A percentile compares a stretch with the other conserved stretches of the same genome.
phyloP scores from a whole-genome alignment of 495 filamentous ascomycete genomes.

The Xylaria venustula region DNA sequence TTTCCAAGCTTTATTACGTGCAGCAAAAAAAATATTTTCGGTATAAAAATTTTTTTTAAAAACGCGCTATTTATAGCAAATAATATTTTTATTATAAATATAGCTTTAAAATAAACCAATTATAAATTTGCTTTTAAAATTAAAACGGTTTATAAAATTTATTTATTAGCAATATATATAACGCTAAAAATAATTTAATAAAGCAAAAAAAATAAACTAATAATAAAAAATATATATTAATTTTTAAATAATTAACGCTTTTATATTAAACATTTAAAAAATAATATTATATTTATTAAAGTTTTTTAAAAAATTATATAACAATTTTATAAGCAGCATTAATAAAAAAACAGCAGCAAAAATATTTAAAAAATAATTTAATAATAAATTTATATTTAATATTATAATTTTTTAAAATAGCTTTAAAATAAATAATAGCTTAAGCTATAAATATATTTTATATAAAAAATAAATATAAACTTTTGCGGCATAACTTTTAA shows the following conservation, averaged over 20 bases:
- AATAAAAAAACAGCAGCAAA: conserved; percentile 11
- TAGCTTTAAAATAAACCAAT: too few species aligned
- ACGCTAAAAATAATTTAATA: too few species aligned
- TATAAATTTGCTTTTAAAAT: too few species aligned
- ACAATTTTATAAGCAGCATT: conserved; percentile 17
- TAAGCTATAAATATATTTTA: neutral
- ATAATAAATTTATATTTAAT: conserved; percentile 17
- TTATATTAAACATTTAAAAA: conserved; percentile 10
- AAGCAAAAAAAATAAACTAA: too few species aligned
- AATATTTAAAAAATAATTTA: conserved; percentile 14
- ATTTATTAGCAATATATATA: neutral
- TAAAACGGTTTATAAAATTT: too few species aligned
- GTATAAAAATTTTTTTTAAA: too few species aligned
- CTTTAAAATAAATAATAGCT: neutral
- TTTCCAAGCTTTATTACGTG: too few species aligned
- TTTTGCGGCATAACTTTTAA: neutral
- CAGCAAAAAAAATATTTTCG: too few species aligned
- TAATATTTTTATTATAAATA: too few species aligned
- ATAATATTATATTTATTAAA: conserved; percentile 15
- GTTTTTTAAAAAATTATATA: conserved; percentile 13
- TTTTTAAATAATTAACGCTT: conserved; percentile 9
- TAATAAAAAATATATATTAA: neutral
- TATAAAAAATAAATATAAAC: conserved; percentile 8
- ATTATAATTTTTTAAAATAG: conserved; percentile 5
- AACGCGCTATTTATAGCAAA: too few species aligned